A percentile compares a stretch with the other conserved stretches of the same genome.
These are phyloP conservation scores for Neonothopanus nambi DNA, from an alignment of 1,284 basidiomycete species.

Conservation along the genomic window DNA sequence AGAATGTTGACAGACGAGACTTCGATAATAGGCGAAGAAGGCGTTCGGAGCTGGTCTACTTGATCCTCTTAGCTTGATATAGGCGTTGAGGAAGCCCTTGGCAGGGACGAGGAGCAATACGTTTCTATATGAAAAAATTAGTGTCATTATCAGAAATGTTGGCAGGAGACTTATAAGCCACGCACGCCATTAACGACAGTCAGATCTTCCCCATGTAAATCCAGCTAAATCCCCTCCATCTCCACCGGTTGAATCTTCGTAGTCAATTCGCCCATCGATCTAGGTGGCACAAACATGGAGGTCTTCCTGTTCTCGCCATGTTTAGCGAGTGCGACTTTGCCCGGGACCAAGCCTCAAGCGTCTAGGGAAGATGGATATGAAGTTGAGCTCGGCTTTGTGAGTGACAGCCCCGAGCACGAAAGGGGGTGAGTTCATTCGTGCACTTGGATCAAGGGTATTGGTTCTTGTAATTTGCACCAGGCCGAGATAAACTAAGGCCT, in stretches of 20 bases:
- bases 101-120: conserved; percentile 33
- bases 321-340: no score
- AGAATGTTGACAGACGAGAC: conserved; percentile 30
- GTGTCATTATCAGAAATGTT: not conserved
- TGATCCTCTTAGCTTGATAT: conserved; percentile 28
- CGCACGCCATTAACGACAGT: conserved; percentile 56
- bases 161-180: conserved; percentile 10
- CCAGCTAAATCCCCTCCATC: conserved; percentile 39
- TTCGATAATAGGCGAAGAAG: conserved; percentile 40
- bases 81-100: conserved; percentile 20
- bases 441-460: conserved; percentile 33
- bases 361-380: conserved; percentile 51
- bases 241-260: no score
- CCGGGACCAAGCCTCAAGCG: no score
- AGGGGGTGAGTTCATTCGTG: conserved; percentile 33
- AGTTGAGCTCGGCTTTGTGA: conserved; percentile 24
- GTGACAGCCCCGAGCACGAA: conserved; percentile 19
- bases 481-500: conserved; percentile 8
- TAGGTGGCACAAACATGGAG: no score
- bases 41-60: conserved; percentile 27
- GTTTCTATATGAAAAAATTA: conserved; percentile 20
- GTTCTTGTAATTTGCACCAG: conserved; percentile 26
- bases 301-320: no score
- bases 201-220: conserved; percentile 48
- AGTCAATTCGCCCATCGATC: no score